Base-by-base conservation (phyloP, 306 rosid species). In the Ammopiptanthus mongolicus region DNA sequence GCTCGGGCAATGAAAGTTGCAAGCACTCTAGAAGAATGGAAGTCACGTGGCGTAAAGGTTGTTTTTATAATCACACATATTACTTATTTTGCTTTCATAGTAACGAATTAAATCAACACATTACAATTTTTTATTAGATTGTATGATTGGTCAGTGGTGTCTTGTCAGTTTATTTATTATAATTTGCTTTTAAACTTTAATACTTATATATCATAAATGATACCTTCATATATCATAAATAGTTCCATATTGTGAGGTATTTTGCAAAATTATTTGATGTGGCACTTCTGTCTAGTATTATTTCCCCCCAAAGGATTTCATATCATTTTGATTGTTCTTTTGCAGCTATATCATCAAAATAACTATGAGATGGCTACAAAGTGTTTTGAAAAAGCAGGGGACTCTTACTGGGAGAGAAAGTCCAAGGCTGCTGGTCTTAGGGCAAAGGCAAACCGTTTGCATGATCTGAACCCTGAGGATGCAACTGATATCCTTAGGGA, bases 371-470 rank as follows among this genome's bases (percentile, higher is more conserved):
- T 81, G 88, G 93, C 96, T 21, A 90, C 91, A 57, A 84, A 84
- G 83, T 92, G 96, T 69, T 92, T 92, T 82, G 93, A 88, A 78
- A 88, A 85, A 81, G 97, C 91, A 23, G 83, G 80, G 46, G 97
- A 92, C 71, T 50, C 69, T 8, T 79, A 86, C 37, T 92, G 96
- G 96, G 96, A 92, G 78, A 85, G 70, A 62, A 86, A 78, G 85
- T 88, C 93, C 5, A 88, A 79, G 75, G 97, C 93, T 37, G 56
- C 90, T 5, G 93, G 89, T 25, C 93, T 88, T 23, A 82, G 85
- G 77, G 88, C 88, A 25, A 72, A n/a, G 12, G 92, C 96, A 29
- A 84, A 79, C 11, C 73, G 69, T 7, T 82, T 90, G 78, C 84
- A 56, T 15, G 78, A 51, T 70, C 68, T 81, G 47, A 81, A 85